phyloP scores from a whole-genome alignment of 2,329 filamentous ascomycete genomes.

The Nemania abortiva region DNA sequence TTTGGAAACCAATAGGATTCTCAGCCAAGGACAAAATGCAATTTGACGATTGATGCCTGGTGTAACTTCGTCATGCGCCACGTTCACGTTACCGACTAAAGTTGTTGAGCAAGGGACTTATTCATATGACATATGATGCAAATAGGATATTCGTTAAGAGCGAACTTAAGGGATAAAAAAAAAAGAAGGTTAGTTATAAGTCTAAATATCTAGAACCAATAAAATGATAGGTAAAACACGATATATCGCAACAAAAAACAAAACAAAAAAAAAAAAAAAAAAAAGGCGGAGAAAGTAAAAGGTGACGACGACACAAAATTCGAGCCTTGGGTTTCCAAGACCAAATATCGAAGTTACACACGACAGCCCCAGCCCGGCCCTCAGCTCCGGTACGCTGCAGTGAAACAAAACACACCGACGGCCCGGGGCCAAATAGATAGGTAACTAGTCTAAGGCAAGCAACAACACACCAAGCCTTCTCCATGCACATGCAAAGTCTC shows the following conservation, averaged over 20 bases:
- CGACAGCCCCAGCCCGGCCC: slow-evolving; percentile 1
- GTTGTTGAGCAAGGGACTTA: neutral
- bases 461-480: neutral
- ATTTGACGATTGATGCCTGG: slow-evolving; percentile 7
- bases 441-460: neutral
- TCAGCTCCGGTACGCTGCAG: slow-evolving; percentile 15
- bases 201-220: neutral
- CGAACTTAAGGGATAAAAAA: no score
- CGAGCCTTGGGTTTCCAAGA: neutral
- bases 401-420: slow-evolving; percentile 12
- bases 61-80: slow-evolving; percentile 13
- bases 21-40: slow-evolving; percentile 16
- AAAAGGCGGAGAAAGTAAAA: neutral
- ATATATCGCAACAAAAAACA: neutral
- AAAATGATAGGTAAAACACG: neutral
- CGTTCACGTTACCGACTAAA: neutral
- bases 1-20: slow-evolving; percentile 10
- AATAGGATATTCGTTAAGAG: no score
- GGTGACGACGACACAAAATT: neutral
- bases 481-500: no score
- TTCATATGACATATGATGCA: neutral
- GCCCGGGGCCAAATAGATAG: neutral
- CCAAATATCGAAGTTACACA: slow-evolving; percentile 8
- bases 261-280: no score
- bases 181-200: neutral